Percentiles rank a stretch among this genome's conserved stretches.
Evolutionary conservation across 2,329 filamentous ascomycete genomes (phyloP).

Genomic region (Fusarium pininemorale): DNA sequence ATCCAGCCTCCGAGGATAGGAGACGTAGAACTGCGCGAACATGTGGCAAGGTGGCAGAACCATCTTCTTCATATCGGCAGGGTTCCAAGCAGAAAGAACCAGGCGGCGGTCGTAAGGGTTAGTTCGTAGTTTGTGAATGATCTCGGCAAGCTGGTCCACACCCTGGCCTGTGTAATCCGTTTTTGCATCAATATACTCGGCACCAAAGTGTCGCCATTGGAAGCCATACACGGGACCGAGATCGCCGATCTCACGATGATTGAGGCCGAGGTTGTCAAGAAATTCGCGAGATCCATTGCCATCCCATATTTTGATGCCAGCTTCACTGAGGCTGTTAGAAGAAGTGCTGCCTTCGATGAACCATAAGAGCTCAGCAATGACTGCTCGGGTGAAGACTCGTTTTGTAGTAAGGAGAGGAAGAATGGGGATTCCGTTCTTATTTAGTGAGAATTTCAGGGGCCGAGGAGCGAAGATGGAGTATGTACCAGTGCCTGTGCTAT

Average conservation of each 20-base stretch:
- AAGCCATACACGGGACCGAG: slow-evolving; percentile 97
- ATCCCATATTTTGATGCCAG: slow-evolving; percentile 97
- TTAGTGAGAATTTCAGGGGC: slow-evolving; percentile 87
- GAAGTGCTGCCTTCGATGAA: slow-evolving; percentile 89
- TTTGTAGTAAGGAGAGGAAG: slow-evolving; percentile 97
- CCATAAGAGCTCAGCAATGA: slow-evolving; percentile 94
- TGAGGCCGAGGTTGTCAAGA: slow-evolving; percentile 84
- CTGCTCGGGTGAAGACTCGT: slow-evolving; percentile 90
- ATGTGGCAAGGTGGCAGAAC: slow-evolving; percentile 94
- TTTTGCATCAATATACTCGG: slow-evolving; percentile 81
- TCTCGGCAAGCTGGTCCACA: slow-evolving; percentile 90
- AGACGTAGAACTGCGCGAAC: slow-evolving; percentile 97
- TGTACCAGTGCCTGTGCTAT: slow-evolving; percentile 91
- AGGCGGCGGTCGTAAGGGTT: slow-evolving; percentile 91
- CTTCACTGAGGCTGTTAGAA: slow-evolving; percentile 76
- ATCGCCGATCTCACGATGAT: slow-evolving; percentile 85
- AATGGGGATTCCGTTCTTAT: slow-evolving; percentile 68
- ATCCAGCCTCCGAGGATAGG: slow-evolving; percentile 63
- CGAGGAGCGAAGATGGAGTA: slow-evolving; percentile 87
- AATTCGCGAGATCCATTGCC: slow-evolving; percentile 92
- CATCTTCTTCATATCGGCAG: slow-evolving; percentile 85
- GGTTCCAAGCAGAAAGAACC: slow-evolving; percentile 94
- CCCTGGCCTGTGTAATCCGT: slow-evolving; percentile 88
- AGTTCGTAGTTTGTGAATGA: slow-evolving; percentile 84
- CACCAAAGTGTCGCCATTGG: slow-evolving; percentile 98